Conservation (phyloP, 169 alveolate species). For the Sarcocystis neurona region DNA sequence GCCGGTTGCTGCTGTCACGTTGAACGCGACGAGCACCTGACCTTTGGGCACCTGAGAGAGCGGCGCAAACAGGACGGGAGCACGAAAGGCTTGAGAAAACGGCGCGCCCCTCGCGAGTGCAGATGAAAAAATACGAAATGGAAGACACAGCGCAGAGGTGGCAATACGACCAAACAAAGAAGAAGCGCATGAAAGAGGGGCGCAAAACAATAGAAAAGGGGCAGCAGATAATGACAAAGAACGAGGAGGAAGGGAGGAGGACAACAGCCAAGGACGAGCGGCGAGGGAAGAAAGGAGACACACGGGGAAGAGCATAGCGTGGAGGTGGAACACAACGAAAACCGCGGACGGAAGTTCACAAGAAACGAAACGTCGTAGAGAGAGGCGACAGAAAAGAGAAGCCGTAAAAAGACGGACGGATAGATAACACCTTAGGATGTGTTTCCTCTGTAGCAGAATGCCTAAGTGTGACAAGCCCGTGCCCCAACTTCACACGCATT, state of each 20-base stretch:
- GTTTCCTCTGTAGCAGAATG: no score
- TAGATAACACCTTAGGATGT: no score
- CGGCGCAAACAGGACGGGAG: background rate
- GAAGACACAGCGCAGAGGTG: background rate
- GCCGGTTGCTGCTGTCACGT: slow-evolving; percentile 55
- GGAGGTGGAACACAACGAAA: background rate
- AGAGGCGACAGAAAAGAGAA: no score
- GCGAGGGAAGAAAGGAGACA: background rate
- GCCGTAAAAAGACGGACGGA: no score
- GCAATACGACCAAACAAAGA: background rate
- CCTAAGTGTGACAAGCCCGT: no score
- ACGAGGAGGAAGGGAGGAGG: background rate
- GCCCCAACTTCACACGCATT: no score
- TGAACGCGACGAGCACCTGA: slow-evolving; percentile 28
- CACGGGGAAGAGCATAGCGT: background rate
- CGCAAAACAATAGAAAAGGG: no score
- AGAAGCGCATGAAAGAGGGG: background rate
- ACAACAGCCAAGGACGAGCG: background rate
- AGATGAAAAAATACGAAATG: no score
- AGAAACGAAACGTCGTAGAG: background rate
- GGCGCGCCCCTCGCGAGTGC: no score
- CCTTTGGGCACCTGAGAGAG: slow-evolving; percentile 14
- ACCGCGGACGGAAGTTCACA: background rate
- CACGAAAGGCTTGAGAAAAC: background rate
- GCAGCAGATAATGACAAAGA: no score